Evolutionary conservation across 768 basidiomycete species (phyloP), one percentile per base, ranked within the genome.

Genomic region (Kondoa subrosea): DNA sequence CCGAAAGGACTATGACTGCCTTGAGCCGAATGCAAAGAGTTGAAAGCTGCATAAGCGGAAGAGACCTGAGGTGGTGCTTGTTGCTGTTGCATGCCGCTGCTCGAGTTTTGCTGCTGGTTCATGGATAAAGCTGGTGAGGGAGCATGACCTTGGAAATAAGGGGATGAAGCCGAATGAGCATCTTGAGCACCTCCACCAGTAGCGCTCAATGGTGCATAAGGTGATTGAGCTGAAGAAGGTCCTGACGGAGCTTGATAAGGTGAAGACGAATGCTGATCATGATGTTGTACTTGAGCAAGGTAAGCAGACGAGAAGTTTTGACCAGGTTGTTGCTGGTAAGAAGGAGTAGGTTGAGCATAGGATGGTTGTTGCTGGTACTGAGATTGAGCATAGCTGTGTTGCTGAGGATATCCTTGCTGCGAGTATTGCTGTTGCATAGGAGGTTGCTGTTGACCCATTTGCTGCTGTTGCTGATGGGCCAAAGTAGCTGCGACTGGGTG

Each of bases 111-210:
- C 32, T 59, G 66, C 66, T 72, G 72, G 33, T 57, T 57, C 21
- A 66, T 64, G 12, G 57, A 64, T 8, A 69, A 69, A 16, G 72
- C 72, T 2, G 72, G 72, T 12, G 59, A 40, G 29, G 69, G 61
- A 21, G 34, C 69, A 17, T 66, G 69, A 61, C 70, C 70, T 60
- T 73, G 72, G 69, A 69, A 71, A 69, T 73, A 73, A 1, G 69
- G 69, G 29, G 67, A 67, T 50, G 27, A 33, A 32, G n/a, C n/a
- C n/a, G 71, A 67, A 64, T 58, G 63, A 40, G 56, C 64, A 56
- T 64, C 56, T 26, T 65, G 30, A 30, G n/a, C n/a, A n/a, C n/a
- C n/a, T n/a, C 57, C 8, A 30, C 67, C 68, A 64, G 66, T 56
- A 16, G 68, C 67, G 67, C 71, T 70, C 67, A 70, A 68, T 2